phyloP scores from a whole-genome alignment of 192 early-diverging fungal species.

The Linnemannia schmuckeri region DNA sequence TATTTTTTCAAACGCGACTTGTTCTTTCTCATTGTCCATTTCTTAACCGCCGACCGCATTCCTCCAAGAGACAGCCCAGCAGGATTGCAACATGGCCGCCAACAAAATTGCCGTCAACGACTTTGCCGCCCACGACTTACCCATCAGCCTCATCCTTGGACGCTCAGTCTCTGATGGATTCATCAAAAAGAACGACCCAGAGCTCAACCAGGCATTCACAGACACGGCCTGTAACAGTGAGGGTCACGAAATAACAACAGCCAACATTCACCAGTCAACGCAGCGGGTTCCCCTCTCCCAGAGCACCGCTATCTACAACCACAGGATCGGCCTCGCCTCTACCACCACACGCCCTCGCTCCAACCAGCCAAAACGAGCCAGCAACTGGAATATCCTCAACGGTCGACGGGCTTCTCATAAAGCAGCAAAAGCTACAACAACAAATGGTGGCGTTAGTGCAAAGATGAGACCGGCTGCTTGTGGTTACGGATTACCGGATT shows the following conservation, averaged over 20 bases:
- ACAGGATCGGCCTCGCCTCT: constrained; percentile 36
- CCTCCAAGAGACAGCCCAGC: not conserved
- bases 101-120: not conserved
- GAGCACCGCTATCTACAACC: constrained; percentile 28
- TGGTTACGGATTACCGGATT: constrained; percentile 35
- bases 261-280: not conserved
- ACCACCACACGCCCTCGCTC: constrained; percentile 8
- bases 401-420: constrained; percentile 1
- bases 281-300: constrained; percentile 20
- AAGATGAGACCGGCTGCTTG: not conserved
- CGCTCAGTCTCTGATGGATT: constrained; percentile 29
- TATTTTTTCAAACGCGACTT: not conserved
- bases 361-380: not conserved
- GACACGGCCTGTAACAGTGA: not conserved
- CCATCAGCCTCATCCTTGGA: constrained; percentile 21
- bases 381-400: constrained; percentile 6
- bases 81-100: constrained; percentile 7
- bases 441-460: not conserved
- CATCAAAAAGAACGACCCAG: constrained; percentile 18
- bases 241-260: not conserved
- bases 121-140: not conserved
- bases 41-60: not conserved
- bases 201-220: not conserved
- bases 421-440: not conserved
- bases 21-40: not conserved